These are phyloP conservation scores for Microcos paniculata DNA, from an alignment of 345 rosid genomes.

Conservation along the genomic window DNA sequence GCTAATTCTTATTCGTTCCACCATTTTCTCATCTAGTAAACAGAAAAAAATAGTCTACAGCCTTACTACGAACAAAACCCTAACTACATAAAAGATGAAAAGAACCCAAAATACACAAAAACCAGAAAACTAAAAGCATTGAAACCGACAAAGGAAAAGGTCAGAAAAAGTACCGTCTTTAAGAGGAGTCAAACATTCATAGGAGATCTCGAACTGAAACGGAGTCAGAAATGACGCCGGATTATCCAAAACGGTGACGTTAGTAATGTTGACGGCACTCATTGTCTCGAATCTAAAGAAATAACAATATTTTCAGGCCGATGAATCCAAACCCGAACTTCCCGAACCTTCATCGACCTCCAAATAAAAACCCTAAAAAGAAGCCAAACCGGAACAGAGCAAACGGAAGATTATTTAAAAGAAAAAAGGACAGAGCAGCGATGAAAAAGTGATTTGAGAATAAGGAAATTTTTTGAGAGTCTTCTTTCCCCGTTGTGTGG, in stretches of 20 bases:
- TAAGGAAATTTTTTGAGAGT: not conserved
- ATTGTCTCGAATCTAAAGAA: slow-evolving; percentile 31
- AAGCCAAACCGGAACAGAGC: not conserved
- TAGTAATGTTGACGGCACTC: slow-evolving; percentile 94
- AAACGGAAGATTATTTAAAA: not conserved
- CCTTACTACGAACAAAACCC: not conserved
- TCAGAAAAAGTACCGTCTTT: slow-evolving; percentile 64
- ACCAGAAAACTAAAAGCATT: not conserved
- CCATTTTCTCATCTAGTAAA: not conserved
- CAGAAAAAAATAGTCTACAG: not conserved
- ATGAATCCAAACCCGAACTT: slow-evolving; percentile 28
- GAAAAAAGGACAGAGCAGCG: not conserved
- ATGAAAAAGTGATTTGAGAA: not conserved
- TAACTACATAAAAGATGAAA: not conserved
- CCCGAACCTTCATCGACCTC: slow-evolving; percentile 25
- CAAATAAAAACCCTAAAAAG: slow-evolving; percentile 2
- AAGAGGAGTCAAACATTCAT: slow-evolving; percentile 93
- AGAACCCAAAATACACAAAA: not conserved
- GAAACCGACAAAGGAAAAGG: not conserved
- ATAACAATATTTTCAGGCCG: not conserved
- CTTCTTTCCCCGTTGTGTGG: not conserved
- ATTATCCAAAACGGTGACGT: slow-evolving; percentile 86
- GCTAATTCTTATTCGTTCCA: not conserved
- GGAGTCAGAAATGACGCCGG: slow-evolving; percentile 87
- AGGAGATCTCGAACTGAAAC: slow-evolving; percentile 96